Evolutionary conservation across 176 grass and related monocot species (phyloP).

Genomic region (Chloris gayana): DNA sequence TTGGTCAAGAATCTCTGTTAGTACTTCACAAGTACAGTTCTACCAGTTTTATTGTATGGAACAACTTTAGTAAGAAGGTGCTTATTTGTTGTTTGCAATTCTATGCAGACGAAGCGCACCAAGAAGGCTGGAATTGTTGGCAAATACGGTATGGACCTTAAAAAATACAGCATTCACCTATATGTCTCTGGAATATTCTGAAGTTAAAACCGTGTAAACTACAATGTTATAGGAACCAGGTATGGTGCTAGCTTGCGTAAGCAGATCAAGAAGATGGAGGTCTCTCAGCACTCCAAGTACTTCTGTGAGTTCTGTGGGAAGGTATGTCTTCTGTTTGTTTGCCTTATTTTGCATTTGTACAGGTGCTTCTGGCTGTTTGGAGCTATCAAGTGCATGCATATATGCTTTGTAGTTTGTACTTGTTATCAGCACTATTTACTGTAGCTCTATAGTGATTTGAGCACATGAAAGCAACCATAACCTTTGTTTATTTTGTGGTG

Average conservation of each 20-base stretch:
- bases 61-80: background rate
- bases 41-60: background rate
- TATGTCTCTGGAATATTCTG: background rate
- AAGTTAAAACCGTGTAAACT: constrained; percentile 9
- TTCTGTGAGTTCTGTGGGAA: constrained; percentile 99
- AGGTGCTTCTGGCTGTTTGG: background rate
- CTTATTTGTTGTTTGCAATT: constrained; percentile 44
- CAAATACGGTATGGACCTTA: constrained; percentile 74
- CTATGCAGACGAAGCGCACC: constrained; percentile 87
- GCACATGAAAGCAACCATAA: constrained; percentile 5
- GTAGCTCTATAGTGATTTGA: background rate
- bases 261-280: constrained; percentile 99
- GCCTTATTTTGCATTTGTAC: background rate
- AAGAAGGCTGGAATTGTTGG: constrained; percentile 99
- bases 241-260: constrained; percentile 99
- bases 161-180: background rate
- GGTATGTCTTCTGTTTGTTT: constrained; percentile 36
- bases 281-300: constrained; percentile 96
- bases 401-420: background rate
- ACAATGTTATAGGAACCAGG: constrained; percentile 65
- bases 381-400: background rate
- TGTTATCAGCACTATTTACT: background rate
- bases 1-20: background rate
- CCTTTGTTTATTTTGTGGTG: no score
- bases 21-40: background rate